phyloP scores from a whole-genome alignment of 2,329 filamentous ascomycete species.

The Diaporthe velutina region DNA sequence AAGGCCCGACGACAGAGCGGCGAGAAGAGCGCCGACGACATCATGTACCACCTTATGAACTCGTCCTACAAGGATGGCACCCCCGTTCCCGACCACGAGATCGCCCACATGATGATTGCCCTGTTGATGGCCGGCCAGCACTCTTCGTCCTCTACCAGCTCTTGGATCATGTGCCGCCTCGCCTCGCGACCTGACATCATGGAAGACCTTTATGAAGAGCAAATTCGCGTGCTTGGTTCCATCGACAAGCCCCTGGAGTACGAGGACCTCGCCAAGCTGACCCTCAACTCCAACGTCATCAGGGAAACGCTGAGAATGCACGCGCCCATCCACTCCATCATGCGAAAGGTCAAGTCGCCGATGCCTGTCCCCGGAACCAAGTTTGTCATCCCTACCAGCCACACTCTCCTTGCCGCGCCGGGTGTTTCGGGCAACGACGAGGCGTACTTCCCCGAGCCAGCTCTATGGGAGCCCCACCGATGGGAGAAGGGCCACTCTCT shows the following conservation, averaged over 20 bases:
- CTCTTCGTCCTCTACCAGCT: constrained; percentile 81
- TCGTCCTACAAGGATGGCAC: constrained; percentile 82
- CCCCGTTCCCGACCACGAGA: constrained; percentile 78
- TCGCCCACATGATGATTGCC: constrained; percentile 89
- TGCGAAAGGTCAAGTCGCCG: constrained; percentile 91
- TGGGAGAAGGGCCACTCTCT: constrained; percentile 79
- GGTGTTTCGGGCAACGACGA: constrained; percentile 82
- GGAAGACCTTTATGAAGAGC: constrained; percentile 82
- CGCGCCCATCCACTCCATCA: constrained; percentile 93
- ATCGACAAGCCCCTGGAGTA: constrained; percentile 82
- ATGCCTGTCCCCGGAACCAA: constrained; percentile 87
- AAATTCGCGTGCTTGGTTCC: constrained; percentile 78
- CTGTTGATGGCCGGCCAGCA: constrained; percentile 89
- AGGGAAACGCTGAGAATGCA: constrained; percentile 94
- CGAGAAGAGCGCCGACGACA: constrained; percentile 67
- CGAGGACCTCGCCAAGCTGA: constrained; percentile 82
- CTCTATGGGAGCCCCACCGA: constrained; percentile 89
- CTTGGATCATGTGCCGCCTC: constrained; percentile 82
- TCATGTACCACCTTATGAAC: constrained; percentile 85
- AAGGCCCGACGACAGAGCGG: constrained; percentile 67
- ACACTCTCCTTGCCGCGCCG: constrained; percentile 86
- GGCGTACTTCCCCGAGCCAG: constrained; percentile 84
- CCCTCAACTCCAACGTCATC: constrained; percentile 86
- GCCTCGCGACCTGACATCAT: constrained; percentile 77
- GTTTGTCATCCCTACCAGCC: constrained; percentile 83